Base-by-base conservation (phyloP, 225 moss, liverwort and hornwort genomes). In the Marchantia polymorpha region DNA sequence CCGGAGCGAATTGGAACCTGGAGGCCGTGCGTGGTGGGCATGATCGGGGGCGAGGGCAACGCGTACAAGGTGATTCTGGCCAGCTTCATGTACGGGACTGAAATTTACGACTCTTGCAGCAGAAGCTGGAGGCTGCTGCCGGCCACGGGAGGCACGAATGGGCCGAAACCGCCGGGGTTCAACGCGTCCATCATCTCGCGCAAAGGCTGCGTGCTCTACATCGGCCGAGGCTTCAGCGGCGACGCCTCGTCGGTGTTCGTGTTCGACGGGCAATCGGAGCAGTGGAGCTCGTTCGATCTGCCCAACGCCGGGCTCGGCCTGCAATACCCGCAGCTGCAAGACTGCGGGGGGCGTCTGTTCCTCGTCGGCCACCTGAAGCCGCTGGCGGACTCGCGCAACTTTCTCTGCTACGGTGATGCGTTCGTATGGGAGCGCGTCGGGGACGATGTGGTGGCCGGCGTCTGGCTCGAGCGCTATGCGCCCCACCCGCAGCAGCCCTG, bases 391-490 rank as follows among this genome's bases (percentile, higher is more conserved):
- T 22, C 39, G 27, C 47, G 80, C 10, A 56, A 52, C 4, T 80
- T 27, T 64, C 63, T 80, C 26, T 72, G 73, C 73, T 72, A 25
- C 29, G 73, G 72, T 4, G 80, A 80, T n/a, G 80, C 60, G 7
- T 72, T 73, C 7, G 80, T 80, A 12, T 80, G 80, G 80, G 80
- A 80, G 23, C 73, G 72, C 2, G 73, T 72, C 5, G 80, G 80
- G 3, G 72, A 73, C 8, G 73, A 72, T 51, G 26, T 61, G 6
- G n/a, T 60, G 3, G 73, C 11, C 11, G 80, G 80, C 26, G 69
- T 60, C 14, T 80, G 80, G 80, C 26, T 50, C 29, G 50, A 46
- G 30, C 47, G 80, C 14, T 80, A 48, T 63, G 48, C 72, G 20
- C 80, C 73, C 3, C n/a, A 63, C 49, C 26, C 72, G 7, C 72